These are phyloP conservation scores for Cadophora sp. DNA, from an alignment of 2,329 filamentous ascomycete genomes.

Conservation along the genomic window DNA sequence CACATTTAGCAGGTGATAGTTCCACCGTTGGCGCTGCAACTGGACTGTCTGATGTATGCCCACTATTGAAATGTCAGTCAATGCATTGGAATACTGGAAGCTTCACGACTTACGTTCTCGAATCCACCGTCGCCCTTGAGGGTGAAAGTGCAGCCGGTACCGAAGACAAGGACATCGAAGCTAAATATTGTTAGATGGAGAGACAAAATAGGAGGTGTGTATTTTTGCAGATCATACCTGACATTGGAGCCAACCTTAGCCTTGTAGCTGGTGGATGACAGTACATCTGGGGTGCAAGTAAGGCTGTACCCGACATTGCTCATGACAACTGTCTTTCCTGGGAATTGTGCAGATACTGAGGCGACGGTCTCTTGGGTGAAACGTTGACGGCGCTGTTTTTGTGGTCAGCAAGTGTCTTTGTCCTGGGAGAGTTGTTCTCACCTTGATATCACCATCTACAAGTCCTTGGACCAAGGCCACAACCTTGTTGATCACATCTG, in stretches of 20 bases:
- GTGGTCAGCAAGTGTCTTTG: background rate
- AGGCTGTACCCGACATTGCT: constrained; percentile 30
- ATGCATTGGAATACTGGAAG: background rate
- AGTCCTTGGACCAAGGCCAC: constrained; percentile 29
- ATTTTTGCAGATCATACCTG: background rate
- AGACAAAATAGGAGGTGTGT: background rate
- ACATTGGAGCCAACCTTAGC: constrained; percentile 32
- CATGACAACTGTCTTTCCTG: constrained; percentile 29
- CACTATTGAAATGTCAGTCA: constrained; percentile 19
- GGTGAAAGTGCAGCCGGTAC: constrained; percentile 25
- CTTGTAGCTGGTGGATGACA: constrained; percentile 28
- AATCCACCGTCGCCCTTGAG: constrained; percentile 23
- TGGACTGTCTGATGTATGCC: constrained; percentile 19
- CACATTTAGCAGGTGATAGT: constrained; percentile 24
- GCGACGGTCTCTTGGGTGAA: constrained; percentile 33
- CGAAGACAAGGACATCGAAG: constrained; percentile 31
- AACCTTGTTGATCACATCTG: constrained; percentile 28
- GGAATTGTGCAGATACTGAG: constrained; percentile 24
- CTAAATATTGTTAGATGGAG: constrained; percentile 4
- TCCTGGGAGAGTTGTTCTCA: background rate
- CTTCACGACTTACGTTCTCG: background rate
- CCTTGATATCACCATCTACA: constrained; percentile 27
- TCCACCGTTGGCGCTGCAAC: constrained; percentile 16
- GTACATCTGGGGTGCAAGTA: constrained; percentile 18
- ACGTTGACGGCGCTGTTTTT: constrained; percentile 26